Evolutionary conservation across 192 early-diverging fungal species (phyloP), one percentile per base, ranked within the genome.

Genomic region (Backusella tuberculispora): DNA sequence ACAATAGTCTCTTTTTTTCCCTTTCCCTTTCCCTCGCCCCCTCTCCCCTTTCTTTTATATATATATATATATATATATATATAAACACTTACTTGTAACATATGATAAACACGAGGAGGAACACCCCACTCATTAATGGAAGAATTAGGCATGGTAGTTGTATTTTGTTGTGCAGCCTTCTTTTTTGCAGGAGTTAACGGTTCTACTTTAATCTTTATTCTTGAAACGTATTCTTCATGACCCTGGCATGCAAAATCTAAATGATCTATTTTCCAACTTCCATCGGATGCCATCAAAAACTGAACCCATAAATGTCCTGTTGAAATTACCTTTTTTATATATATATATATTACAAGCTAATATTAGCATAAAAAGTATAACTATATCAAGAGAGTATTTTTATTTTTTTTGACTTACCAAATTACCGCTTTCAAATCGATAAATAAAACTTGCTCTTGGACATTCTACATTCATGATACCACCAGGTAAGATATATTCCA

Each of bases 381-480:
- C n/a, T n/a, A n/a, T n/a, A n/a, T n/a, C n/a, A n/a, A n/a, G n/a
- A n/a, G n/a, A n/a, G 41, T 66, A 26, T 19, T 24, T 6, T 5
- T 5, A 5, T 7, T 43, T 43, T 43, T 43, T 6, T 43, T 1
- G 15, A 67, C 21, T 76, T 41, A 77, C 76, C 66, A 74, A 48
- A 17, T 47, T 38, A 2, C 77, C 77, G 38, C 74, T 73, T 15
- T 73, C 77, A 46, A 63, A 78, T 6, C 50, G 64, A 37, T 74
- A 64, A 15, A 74, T 78, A 6, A 78, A 66, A 21, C 66, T 73
- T 0, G 77, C 72, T 63, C 67, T 53, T 50, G 77, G 53, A 69
- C 72, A 70, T 15, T 78, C 77, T 10, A 78, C 77, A 69, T 46
- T 69, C 47, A 73, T 63, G 44, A 63, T 8, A 2, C 77, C 77